Evolutionary conservation across 768 basidiomycete genomes (phyloP).

Genomic region (Russula virescens): DNA sequence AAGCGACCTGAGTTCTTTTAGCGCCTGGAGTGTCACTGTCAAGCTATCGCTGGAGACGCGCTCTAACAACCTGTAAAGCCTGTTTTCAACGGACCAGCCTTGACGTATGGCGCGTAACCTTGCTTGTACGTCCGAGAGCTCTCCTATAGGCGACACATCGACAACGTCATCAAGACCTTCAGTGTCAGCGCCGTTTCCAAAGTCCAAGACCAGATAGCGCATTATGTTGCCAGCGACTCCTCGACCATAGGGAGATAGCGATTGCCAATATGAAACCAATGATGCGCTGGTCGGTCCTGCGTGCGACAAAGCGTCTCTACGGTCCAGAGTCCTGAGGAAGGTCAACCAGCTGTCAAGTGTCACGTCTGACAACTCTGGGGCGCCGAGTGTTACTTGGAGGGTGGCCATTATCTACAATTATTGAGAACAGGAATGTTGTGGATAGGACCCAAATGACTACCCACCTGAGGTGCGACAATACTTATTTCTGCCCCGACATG

Average conservation of each 20-base stretch:
- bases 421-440: constrained; percentile 9
- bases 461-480: constrained; percentile 82
- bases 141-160: constrained; percentile 66
- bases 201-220: constrained; percentile 61
- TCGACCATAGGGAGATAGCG: constrained; percentile 48
- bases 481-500: constrained; percentile 66
- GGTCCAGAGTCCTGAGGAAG: constrained; percentile 64
- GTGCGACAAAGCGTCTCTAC: constrained; percentile 72
- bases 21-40: constrained; percentile 64
- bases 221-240: constrained; percentile 54
- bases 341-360: constrained; percentile 75
- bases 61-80: constrained; percentile 62
- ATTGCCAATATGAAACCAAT: constrained; percentile 71
- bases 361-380: constrained; percentile 69
- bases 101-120: constrained; percentile 43
- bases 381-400: constrained; percentile 80
- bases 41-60: constrained; percentile 74
- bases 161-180: constrained; percentile 70
- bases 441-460: neutral
- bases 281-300: constrained; percentile 85
- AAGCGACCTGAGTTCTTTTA: constrained; percentile 69
- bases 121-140: constrained; percentile 43
- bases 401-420: constrained; percentile 83
- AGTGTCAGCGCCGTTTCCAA: constrained; percentile 45
- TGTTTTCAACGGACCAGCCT: constrained; percentile 46